Base-by-base conservation (phyloP, 1,139 yeast genomes). In the Sugiyamaella novakii region DNA sequence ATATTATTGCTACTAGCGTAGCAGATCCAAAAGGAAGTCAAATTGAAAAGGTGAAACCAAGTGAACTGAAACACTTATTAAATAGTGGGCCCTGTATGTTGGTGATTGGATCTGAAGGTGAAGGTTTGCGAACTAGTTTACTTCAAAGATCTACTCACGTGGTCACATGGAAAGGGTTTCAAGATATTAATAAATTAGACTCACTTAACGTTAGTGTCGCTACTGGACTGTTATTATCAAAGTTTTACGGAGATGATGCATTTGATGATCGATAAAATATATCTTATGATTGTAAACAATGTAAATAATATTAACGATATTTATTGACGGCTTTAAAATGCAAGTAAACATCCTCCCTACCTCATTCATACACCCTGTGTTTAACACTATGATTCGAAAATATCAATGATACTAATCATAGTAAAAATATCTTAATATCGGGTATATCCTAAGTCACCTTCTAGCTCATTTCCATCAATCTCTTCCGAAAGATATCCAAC, bases 141-240 rank as follows among this genome's bases (percentile, higher is more conserved):
- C 72, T 79, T 52, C 70, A 79, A 50, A 72, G 83, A 54, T 80
- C 91, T 47, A 88, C 87, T 56, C 82, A 73, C 60, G 70, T 78
- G 47, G 91, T 82, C 7, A 77, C 79, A 19, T 72, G 87, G 61
- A 51, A 49, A 8, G 57, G 60, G 12, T 47, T 53, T 24, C 54
- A 51, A 30, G 60, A 56, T 28, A 25, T 37, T n/a, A 60, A 60
- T 2, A 68, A 79, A 12, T 83, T 89, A 30, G 96, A 88, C 62
- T 86, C 95, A 18, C 71, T 89, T 58, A 89, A 89, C 63, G 97
- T 87, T 31, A 86, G 95, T 62, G 96, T 89, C 3, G 96, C 97
- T 0, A 78, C 91, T 2, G 94, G 91, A 1, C 63, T 88, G 29
- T 63, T 87, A 46, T 67, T 87, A 24, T 71, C 75, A 35, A 74